Conservation (phyloP, 768 basidiomycete species). For the Multifurca ochricompacta region DNA sequence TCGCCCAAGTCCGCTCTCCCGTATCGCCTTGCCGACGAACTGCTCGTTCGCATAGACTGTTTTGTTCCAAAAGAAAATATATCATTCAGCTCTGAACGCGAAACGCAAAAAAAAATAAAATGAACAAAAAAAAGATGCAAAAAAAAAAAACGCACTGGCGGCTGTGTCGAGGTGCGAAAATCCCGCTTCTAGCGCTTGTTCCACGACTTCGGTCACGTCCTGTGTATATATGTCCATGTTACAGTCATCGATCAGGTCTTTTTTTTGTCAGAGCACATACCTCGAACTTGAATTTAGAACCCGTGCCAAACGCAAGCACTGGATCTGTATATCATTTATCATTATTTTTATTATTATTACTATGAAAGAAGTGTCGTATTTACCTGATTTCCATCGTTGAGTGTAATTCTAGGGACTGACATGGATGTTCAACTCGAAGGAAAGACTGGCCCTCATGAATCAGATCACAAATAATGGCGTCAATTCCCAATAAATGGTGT, state of each 20-base stretch:
- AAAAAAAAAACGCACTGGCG: conserved; percentile 32
- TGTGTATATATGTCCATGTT: too few relatives aligned
- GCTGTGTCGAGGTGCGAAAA: conserved; percentile 63
- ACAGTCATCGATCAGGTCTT: too few relatives aligned
- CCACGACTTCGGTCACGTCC: conserved; percentile 48
- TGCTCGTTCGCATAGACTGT: conserved; percentile 33
- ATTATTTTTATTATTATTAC: too few relatives aligned
- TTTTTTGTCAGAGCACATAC: conserved; percentile 11
- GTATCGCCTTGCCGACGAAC: conserved; percentile 32
- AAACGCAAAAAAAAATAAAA: too few relatives aligned
- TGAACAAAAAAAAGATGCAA: background rate
- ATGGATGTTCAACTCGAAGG: conserved; percentile 21
- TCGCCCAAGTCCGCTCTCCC: conserved; percentile 30
- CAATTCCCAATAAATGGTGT: too few relatives aligned
- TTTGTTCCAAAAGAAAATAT: too few relatives aligned
- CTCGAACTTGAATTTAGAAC: conserved; percentile 33
- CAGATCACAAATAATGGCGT: too few relatives aligned
- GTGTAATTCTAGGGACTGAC: conserved; percentile 28
- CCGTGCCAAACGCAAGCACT: conserved; percentile 55
- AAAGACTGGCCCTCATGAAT: too few relatives aligned
- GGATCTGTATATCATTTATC: conserved; percentile 37
- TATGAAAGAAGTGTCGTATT: background rate
- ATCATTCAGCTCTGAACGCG: too few relatives aligned
- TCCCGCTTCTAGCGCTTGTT: conserved; percentile 50
- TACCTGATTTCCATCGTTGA: conserved; percentile 34